Conservation (phyloP, 2,329 filamentous ascomycete genomes). For the Harringtonia lauricola region DNA sequence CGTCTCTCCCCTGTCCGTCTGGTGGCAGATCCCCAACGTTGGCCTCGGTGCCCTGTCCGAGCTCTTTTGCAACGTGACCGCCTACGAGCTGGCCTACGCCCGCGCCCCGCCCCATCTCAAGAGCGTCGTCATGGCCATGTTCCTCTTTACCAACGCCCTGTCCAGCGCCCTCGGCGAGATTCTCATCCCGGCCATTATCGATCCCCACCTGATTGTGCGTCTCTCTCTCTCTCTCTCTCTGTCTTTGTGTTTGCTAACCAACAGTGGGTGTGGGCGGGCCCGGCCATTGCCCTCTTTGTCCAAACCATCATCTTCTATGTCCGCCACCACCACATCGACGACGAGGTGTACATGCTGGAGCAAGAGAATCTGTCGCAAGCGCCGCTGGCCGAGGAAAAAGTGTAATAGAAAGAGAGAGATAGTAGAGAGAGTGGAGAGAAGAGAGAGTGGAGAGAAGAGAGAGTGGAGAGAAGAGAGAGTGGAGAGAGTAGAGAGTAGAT, state of each 20-base stretch:
- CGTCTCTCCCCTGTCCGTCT: slow-evolving; percentile 35
- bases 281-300: slow-evolving; percentile 33
- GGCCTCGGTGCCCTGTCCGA: slow-evolving; percentile 41
- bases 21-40: slow-evolving; percentile 39
- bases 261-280: slow-evolving; percentile 30
- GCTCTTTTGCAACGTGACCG: slow-evolving; percentile 50
- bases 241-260: neutral
- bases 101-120: slow-evolving; percentile 57
- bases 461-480: no score
- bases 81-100: slow-evolving; percentile 57
- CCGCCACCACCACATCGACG: slow-evolving; percentile 31
- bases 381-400: neutral
- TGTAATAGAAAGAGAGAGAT: neutral
- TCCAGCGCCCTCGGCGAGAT: slow-evolving; percentile 38
- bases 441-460: no score
- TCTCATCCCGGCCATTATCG: slow-evolving; percentile 27
- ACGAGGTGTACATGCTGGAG: slow-evolving; percentile 32
- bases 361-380: slow-evolving; percentile 8
- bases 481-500: no score
- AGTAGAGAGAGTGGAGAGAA: no score
- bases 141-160: slow-evolving; percentile 46
- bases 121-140: slow-evolving; percentile 44
- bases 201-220: slow-evolving; percentile 27
- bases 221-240: neutral
- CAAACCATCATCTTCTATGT: slow-evolving; percentile 37